Evolutionary conservation across 1,139 yeast species (phyloP).

Genomic region (Saccharomyces pastorianus): DNA sequence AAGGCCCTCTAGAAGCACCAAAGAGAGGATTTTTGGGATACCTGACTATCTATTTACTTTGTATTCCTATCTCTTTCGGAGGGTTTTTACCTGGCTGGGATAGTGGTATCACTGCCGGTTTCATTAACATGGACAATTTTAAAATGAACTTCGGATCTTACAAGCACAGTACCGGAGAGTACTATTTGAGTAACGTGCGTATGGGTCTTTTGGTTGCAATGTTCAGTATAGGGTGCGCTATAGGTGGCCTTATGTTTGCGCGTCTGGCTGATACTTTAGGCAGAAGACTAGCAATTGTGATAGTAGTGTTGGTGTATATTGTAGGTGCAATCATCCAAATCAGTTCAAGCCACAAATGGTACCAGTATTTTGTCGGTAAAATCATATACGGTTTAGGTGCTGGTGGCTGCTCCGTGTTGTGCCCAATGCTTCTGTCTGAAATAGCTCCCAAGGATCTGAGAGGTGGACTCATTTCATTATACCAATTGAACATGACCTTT

Average conservation of each 20-base stretch:
- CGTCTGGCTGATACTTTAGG: constrained; percentile 48
- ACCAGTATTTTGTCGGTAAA: constrained; percentile 49
- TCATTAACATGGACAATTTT: constrained; percentile 60
- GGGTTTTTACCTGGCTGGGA: constrained; percentile 43
- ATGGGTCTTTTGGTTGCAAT: constrained; percentile 53
- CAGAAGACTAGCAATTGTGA: constrained; percentile 49
- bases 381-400: constrained; percentile 54
- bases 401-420: constrained; percentile 50
- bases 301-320: constrained; percentile 47
- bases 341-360: constrained; percentile 42
- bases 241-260: constrained; percentile 50
- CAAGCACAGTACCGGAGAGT: constrained; percentile 30
- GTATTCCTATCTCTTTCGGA: not conserved
- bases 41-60: not conserved
- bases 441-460: constrained; percentile 55
- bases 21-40: not conserved
- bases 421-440: constrained; percentile 56
- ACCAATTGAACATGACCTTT: constrained; percentile 52
- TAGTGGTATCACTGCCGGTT: constrained; percentile 70
- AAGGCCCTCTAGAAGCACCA: not conserved
- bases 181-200: constrained; percentile 42
- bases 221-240: constrained; percentile 58
- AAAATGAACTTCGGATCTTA: constrained; percentile 39
- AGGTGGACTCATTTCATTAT: constrained; percentile 53
- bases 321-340: constrained; percentile 55